Percentiles rank a stretch among this genome's conserved stretches.
Conservation (phyloP, 2,329 filamentous ascomycete genomes). For the Fusarium algeriense region DNA sequence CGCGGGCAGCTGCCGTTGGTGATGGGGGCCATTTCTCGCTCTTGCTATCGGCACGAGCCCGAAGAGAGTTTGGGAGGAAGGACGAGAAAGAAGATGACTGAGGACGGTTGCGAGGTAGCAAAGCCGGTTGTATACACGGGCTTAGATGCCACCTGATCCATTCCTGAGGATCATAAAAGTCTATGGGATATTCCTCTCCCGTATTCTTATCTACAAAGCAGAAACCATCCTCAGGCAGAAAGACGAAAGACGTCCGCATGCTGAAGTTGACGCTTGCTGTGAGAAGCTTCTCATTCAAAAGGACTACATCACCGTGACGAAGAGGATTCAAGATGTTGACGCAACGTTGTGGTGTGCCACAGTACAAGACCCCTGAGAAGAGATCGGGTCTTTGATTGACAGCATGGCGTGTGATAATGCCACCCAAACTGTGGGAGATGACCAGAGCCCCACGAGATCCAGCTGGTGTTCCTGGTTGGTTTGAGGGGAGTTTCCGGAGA, state of each 20-base stretch:
- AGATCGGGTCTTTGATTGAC: slow-evolving; percentile 88
- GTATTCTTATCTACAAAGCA: slow-evolving; percentile 90
- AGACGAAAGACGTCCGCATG: slow-evolving; percentile 84
- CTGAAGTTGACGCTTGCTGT: slow-evolving; percentile 95
- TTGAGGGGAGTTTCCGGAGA: slow-evolving; percentile 80
- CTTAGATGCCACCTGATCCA: slow-evolving; percentile 86
- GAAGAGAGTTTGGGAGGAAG: slow-evolving; percentile 59
- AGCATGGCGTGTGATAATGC: slow-evolving; percentile 87
- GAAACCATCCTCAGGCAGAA: slow-evolving; percentile 86
- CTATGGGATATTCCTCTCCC: slow-evolving; percentile 81
- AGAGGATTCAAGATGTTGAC: slow-evolving; percentile 92
- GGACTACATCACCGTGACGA: slow-evolving; percentile 90
- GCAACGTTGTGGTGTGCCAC: slow-evolving; percentile 85
- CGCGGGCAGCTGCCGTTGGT: slow-evolving; percentile 51
- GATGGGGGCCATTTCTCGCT: slow-evolving; percentile 50
- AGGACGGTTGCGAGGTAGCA: slow-evolving; percentile 67
- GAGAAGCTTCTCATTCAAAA: slow-evolving; percentile 88
- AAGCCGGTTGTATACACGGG: slow-evolving; percentile 77
- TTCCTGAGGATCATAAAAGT: slow-evolving; percentile 83
- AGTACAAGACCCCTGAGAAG: slow-evolving; percentile 87
- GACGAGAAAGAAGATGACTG: slow-evolving; percentile 61
- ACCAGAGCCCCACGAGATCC: slow-evolving; percentile 79
- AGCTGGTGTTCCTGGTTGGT: slow-evolving; percentile 66
- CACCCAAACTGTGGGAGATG: slow-evolving; percentile 88
- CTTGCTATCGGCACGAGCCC: slow-evolving; percentile 60